These are phyloP conservation scores for Penicillium cinerascens DNA, from an alignment of 495 filamentous ascomycete species.

Conservation along the genomic window DNA sequence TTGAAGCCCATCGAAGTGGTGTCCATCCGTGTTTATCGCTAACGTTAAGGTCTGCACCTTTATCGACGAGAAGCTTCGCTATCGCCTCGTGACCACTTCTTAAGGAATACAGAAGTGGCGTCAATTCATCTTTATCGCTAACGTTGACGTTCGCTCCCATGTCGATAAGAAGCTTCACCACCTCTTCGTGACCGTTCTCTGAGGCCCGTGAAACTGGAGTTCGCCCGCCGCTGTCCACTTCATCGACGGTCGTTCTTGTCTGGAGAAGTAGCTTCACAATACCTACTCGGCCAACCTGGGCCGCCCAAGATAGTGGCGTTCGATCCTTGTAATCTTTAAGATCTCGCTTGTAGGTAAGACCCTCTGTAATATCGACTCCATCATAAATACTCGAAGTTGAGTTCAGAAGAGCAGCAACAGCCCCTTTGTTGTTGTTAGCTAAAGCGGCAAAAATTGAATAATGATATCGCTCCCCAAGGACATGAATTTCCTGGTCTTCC, in stretches of 20 bases:
- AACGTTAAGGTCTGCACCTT: background rate
- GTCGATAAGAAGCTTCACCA: background rate
- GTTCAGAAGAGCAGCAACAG: conserved; percentile 27
- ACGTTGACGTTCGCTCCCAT: background rate
- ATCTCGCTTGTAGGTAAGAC: conserved; percentile 10
- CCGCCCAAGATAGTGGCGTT: conserved; percentile 27
- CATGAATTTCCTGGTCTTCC: conserved; percentile 21
- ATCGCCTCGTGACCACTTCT: background rate
- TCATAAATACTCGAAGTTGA: conserved; percentile 4
- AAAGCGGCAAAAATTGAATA: conserved; percentile 45
- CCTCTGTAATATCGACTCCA: conserved; percentile 11
- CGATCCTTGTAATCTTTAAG: background rate
- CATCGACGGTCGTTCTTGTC: background rate
- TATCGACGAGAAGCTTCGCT: conserved; percentile 1
- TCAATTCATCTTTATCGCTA: background rate
- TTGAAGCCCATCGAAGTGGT: background rate
- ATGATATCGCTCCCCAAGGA: conserved; percentile 34
- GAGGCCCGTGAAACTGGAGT: conserved; percentile 3
- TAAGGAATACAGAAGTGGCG: background rate
- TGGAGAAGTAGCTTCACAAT: conserved; percentile 19
- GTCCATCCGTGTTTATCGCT: background rate
- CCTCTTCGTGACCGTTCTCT: background rate
- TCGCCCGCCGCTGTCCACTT: background rate
- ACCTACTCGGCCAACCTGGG: conserved; percentile 2
- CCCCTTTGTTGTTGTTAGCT: conserved; percentile 21